Evolutionary conservation across 495 filamentous ascomycete genomes (phyloP), one percentile per base, ranked within the genome.

Genomic region (Penicillium cataractarum): DNA sequence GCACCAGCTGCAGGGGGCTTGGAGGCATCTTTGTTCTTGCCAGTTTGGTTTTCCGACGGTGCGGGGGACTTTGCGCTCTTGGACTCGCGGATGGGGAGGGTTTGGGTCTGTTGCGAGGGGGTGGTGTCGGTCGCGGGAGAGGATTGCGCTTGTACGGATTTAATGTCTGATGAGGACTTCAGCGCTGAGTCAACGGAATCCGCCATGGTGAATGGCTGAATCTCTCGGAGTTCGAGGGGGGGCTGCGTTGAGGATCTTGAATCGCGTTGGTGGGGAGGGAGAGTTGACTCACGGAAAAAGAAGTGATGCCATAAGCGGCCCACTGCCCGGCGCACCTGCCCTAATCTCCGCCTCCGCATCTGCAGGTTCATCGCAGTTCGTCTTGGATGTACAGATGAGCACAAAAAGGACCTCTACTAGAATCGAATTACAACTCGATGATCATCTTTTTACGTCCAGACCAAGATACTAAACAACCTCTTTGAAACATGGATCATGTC

Each of bases 271-370:
- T 66, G 71, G 76, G 62, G 59, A 65, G 63, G 53, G 57, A 69
- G 64, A 55, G 65, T 72, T 77, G 77, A 78, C 70, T 79, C 75
- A 79, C 62, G 62, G 66, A 70, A 73, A 71, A 69, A 63, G 55
- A 67, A 65, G 55, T 74, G 71, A 77, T 78, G 75, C 74, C 75
- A 76, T 74, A 78, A 76, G 72, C 72, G 65, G 70, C 69, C 56
- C 69, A 66, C 63, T 22, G 53, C 26, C 6, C 42, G 42, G 42
- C 42, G 42, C 42, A 46, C 19, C 42, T 51, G 42, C 9, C 24
- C 52, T 55, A 35, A 33, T 39, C 52, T 55, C 52, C 52, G 22
- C 33, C 54, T 56, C 54, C 54, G 54, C 54, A 56, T 56, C 54
- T 58, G 54, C 59, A 55, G 37, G 22, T 44, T 58, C 57, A 3